These are phyloP conservation scores for Lophium mytilinum DNA, from an alignment of 495 filamentous ascomycete genomes.

Conservation along the genomic window DNA sequence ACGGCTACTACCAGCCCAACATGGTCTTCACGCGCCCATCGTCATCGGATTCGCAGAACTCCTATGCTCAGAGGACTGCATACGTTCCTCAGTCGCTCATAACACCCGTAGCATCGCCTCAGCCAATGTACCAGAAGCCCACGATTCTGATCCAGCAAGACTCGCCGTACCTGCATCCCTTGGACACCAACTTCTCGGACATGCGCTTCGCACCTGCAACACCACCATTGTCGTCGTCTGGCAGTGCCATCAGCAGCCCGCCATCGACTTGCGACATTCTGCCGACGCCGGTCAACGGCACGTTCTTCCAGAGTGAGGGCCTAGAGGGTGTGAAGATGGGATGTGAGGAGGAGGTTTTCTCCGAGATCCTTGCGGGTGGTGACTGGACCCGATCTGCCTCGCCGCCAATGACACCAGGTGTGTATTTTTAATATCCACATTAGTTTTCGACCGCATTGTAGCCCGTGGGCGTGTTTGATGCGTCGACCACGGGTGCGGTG, in stretches of 20 bases:
- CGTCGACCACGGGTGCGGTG: background rate
- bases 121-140: slow-evolving; percentile 66
- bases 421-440: slow-evolving; percentile 35
- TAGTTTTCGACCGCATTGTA: background rate
- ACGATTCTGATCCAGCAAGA: slow-evolving; percentile 63
- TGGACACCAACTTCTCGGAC: slow-evolving; percentile 72
- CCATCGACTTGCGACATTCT: slow-evolving; percentile 67
- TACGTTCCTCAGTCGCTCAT: slow-evolving; percentile 57
- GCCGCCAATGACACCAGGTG: slow-evolving; percentile 91
- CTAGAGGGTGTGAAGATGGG: slow-evolving; percentile 76
- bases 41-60: slow-evolving; percentile 34
- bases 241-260: slow-evolving; percentile 80
- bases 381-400: slow-evolving; percentile 71
- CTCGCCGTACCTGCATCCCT: slow-evolving; percentile 60
- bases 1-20: slow-evolving; percentile 22
- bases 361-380: slow-evolving; percentile 65
- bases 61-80: slow-evolving; percentile 58
- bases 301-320: slow-evolving; percentile 66
- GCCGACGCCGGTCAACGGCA: slow-evolving; percentile 72
- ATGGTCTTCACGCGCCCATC: slow-evolving; percentile 41
- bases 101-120: slow-evolving; percentile 73
- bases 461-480: background rate
- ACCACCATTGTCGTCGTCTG: slow-evolving; percentile 76
- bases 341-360: slow-evolving; percentile 65
- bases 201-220: slow-evolving; percentile 76